Evolutionary conservation across 306 rosid species (phyloP).

Genomic region (Fragaria ananassa): DNA sequence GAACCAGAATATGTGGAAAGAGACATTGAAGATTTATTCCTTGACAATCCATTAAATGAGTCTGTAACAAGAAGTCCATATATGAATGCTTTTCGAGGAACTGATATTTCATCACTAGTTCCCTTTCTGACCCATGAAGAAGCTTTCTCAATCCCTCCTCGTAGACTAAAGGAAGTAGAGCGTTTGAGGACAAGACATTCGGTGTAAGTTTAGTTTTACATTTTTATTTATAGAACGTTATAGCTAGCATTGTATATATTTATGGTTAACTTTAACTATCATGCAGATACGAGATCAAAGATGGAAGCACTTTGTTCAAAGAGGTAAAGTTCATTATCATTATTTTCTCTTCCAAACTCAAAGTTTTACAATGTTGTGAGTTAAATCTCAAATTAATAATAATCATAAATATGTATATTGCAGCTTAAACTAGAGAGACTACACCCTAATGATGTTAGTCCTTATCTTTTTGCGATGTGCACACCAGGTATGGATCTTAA

Average conservation of each 20-base stretch:
- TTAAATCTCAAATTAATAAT: background rate
- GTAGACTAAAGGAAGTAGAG: slow-evolving; percentile 41
- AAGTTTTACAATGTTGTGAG: background rate
- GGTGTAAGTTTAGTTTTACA: slow-evolving; percentile 49
- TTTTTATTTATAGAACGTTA: background rate
- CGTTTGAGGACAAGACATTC: slow-evolving; percentile 57
- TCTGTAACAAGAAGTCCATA: background rate
- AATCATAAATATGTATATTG: background rate
- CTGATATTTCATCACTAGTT: slow-evolving; percentile 34
- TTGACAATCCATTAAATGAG: background rate
- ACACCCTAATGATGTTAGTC: slow-evolving; percentile 39
- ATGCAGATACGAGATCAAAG: slow-evolving; percentile 54
- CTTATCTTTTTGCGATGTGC: slow-evolving; percentile 52
- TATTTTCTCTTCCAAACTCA: background rate
- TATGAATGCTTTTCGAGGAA: background rate
- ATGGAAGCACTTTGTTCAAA: slow-evolving; percentile 35
- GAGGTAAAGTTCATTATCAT: slow-evolving; percentile 30
- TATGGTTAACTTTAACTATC: background rate
- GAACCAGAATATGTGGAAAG: background rate
- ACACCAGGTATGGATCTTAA: slow-evolving; percentile 38
- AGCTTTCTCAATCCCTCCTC: slow-evolving; percentile 20
- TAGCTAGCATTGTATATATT: background rate
- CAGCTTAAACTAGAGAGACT: slow-evolving; percentile 46
- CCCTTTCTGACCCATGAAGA: background rate
- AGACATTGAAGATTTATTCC: slow-evolving; percentile 36